Evolutionary conservation across 2,329 filamentous ascomycete species (phyloP).

Genomic region (Pseudofabraea citricarpa): DNA sequence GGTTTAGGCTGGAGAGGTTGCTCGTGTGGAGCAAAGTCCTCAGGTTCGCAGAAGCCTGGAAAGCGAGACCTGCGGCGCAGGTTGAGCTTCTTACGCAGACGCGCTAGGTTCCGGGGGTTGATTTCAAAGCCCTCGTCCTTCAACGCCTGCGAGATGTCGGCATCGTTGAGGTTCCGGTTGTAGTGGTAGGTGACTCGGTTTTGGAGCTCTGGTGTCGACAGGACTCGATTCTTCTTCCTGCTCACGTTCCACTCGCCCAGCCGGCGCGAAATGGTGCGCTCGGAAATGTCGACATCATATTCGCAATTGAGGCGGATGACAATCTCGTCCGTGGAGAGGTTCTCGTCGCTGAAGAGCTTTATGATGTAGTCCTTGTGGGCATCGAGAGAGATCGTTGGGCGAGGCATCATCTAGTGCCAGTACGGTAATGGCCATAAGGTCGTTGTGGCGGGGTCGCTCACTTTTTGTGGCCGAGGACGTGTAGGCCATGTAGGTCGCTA

Average conservation of each 20-base stretch:
- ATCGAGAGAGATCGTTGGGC: constrained; percentile 16
- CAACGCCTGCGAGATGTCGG: constrained; percentile 20
- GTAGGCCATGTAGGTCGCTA: too few relatives aligned
- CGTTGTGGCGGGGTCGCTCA: constrained; percentile 16
- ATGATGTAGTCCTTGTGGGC: constrained; percentile 24
- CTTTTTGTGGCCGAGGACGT: too few relatives aligned
- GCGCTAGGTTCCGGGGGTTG: constrained; percentile 19
- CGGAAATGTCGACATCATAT: constrained; percentile 22
- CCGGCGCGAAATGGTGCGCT: constrained; percentile 22
- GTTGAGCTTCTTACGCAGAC: constrained; percentile 23
- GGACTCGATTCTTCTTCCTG: constrained; percentile 20
- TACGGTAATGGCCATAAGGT: constrained; percentile 15
- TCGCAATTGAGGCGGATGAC: constrained; percentile 20
- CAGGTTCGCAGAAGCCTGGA: constrained; percentile 21
- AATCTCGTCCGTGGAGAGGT: constrained; percentile 23
- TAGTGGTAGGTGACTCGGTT: constrained; percentile 22
- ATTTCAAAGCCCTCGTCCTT: constrained; percentile 23
- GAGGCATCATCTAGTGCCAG: neutral
- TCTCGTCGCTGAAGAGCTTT: constrained; percentile 19
- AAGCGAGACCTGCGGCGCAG: constrained; percentile 24
- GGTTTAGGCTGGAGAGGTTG: constrained; percentile 4
- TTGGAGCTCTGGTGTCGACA: constrained; percentile 17
- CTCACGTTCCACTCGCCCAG: constrained; percentile 23
- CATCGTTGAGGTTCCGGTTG: constrained; percentile 26
- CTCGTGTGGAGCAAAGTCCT: constrained; percentile 8